Conservation (phyloP, 1,284 basidiomycete genomes). For the Phellinidium pouzarii region DNA sequence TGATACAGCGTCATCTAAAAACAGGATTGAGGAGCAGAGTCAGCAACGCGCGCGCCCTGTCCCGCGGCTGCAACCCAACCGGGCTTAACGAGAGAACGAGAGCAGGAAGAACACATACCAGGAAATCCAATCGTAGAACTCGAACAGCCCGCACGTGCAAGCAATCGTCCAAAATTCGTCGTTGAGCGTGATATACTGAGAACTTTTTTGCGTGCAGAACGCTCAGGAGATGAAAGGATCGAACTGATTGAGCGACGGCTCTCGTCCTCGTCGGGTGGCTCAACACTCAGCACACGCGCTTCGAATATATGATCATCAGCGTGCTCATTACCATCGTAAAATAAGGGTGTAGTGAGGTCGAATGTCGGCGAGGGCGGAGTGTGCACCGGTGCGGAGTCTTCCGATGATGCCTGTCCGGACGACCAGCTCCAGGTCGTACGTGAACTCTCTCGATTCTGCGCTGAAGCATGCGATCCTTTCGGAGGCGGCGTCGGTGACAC, state of each 20-base stretch:
- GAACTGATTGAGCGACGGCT: constrained; percentile 12
- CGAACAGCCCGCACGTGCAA: constrained; percentile 10
- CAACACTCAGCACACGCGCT: not conserved
- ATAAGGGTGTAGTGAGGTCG: constrained; percentile 10
- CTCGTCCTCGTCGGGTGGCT: not conserved
- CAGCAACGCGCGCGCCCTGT: constrained; percentile 9
- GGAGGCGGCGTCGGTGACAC: constrained; percentile 8
- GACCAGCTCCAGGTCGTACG: constrained; percentile 17
- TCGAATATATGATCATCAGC: not conserved
- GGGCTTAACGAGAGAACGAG: constrained; percentile 3
- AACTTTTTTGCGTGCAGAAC: constrained; percentile 9
- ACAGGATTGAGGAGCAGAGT: constrained; percentile 6
- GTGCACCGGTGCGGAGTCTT: constrained; percentile 14
- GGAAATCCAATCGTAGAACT: constrained; percentile 15
- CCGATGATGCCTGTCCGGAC: constrained; percentile 16
- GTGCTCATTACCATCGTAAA: constrained; percentile 4
- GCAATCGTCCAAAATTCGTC: not conserved
- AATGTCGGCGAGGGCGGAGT: constrained; percentile 18
- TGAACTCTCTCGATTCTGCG: not conserved
- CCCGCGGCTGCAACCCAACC: constrained; percentile 2
- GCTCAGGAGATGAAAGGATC: constrained; percentile 3
- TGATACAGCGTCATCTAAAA: constrained; percentile 7
- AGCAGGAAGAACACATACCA: constrained; percentile 6
- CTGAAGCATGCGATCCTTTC: not conserved
- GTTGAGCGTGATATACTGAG: constrained; percentile 7